These are phyloP conservation scores for Monosporascus sp. DNA, from an alignment of 2,329 filamentous ascomycete genomes.

Conservation along the genomic window DNA sequence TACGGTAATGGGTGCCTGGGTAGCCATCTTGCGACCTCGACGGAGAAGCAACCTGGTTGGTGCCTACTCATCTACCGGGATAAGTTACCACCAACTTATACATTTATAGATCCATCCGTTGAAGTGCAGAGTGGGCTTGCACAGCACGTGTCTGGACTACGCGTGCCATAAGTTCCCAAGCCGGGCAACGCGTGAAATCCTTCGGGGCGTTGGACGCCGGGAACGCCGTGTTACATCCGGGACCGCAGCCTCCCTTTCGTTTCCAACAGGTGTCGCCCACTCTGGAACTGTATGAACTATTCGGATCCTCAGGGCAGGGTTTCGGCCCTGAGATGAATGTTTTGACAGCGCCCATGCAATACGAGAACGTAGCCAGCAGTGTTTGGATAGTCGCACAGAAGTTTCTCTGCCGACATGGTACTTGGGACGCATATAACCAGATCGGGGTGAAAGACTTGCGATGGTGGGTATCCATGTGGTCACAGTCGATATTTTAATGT, in stretches of 20 bases:
- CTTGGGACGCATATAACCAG: too few relatives aligned
- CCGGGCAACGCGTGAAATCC: too few relatives aligned
- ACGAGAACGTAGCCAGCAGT: background rate
- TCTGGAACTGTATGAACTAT: background rate
- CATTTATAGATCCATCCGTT: background rate
- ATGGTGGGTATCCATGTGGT: too few relatives aligned
- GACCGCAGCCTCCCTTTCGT: background rate
- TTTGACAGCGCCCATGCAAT: background rate
- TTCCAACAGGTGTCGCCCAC: too few relatives aligned
- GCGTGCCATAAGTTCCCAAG: background rate
- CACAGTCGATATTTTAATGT: too few relatives aligned
- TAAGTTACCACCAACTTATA: too few relatives aligned
- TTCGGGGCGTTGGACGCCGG: background rate
- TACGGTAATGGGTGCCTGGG: background rate
- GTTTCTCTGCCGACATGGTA: too few relatives aligned
- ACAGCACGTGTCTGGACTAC: background rate
- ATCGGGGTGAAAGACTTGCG: too few relatives aligned
- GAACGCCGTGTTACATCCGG: background rate
- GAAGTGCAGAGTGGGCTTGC: background rate
- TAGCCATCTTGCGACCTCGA: too few relatives aligned
- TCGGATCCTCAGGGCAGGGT: background rate
- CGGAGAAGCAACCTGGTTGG: background rate
- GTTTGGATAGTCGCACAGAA: too few relatives aligned
- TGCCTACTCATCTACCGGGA: background rate
- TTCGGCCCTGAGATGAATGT: too few relatives aligned